A percentile compares a stretch with the other conserved stretches of the same genome.
These are phyloP conservation scores for Boeremia lycopersici DNA, from an alignment of 2,329 filamentous ascomycete genomes.

Conservation along the genomic window DNA sequence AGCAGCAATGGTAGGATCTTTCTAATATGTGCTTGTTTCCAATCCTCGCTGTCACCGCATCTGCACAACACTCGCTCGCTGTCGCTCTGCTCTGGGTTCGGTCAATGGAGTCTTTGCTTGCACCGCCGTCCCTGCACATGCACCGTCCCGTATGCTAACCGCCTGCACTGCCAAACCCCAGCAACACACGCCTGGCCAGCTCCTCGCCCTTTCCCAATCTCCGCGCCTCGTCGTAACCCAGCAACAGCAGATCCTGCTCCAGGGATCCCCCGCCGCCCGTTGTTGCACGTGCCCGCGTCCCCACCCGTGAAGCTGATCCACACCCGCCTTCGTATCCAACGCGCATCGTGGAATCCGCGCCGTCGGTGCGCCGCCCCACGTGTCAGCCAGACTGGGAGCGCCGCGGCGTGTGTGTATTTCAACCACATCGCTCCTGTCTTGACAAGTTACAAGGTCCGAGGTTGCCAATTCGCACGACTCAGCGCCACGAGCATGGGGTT, in stretches of 20 bases:
- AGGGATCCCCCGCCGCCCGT: neutral
- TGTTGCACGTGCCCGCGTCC: too few species aligned
- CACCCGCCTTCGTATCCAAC: too few species aligned
- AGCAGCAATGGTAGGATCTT: slow-evolving; percentile 44
- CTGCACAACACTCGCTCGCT: slow-evolving; percentile 11
- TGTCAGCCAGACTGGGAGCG: too few species aligned
- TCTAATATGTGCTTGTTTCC: slow-evolving; percentile 38
- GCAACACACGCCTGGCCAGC: too few species aligned
- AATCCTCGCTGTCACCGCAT: slow-evolving; percentile 1
- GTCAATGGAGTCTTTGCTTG: slow-evolving; percentile 17
- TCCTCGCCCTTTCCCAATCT: neutral
- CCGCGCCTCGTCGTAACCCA: neutral
- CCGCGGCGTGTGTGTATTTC: too few species aligned
- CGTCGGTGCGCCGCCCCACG: too few species aligned
- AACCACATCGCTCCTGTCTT: too few species aligned
- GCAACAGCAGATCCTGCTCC: neutral
- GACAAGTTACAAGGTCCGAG: too few species aligned
- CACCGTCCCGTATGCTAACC: neutral
- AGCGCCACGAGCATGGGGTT: too few species aligned
- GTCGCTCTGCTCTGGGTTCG: slow-evolving; percentile 5
- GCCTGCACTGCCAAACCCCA: neutral
- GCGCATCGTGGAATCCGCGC: too few species aligned
- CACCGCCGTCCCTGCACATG: neutral
- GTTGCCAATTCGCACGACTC: too few species aligned
- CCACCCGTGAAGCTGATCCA: neutral